Evolutionary conservation across 2,329 filamentous ascomycete genomes (phyloP).

Genomic region (Aspergillus awamori): DNA sequence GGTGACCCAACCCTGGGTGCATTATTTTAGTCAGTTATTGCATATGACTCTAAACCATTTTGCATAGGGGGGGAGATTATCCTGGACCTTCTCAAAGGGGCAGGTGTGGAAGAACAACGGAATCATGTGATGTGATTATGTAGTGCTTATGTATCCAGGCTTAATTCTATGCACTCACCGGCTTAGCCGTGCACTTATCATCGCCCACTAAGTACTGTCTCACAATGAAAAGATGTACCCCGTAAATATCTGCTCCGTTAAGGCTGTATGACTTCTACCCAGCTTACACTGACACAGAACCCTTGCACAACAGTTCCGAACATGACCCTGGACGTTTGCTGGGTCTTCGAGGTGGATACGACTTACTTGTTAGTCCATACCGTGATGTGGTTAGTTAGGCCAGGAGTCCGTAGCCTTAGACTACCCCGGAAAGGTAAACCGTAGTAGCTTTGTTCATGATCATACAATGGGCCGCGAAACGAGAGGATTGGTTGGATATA

Average conservation of each 20-base stretch:
- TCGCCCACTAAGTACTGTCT: neutral
- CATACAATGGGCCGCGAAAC: neutral
- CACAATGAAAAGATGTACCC: neutral
- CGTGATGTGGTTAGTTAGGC: neutral
- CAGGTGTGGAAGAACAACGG: neutral
- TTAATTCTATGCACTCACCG: neutral
- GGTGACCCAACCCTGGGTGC: neutral
- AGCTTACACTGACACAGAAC: neutral
- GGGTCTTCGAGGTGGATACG: neutral
- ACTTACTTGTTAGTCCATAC: neutral
- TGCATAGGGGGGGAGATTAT: neutral
- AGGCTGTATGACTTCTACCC: neutral
- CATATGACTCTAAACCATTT: neutral
- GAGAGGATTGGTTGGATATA: neutral
- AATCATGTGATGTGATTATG: conserved; percentile 2
- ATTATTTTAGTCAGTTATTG: neutral
- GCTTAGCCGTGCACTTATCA: neutral
- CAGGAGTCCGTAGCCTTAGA: neutral
- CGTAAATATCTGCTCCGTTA: neutral
- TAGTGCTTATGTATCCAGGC: neutral
- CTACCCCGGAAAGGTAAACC: conserved; percentile 1
- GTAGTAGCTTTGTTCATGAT: conserved; percentile 4
- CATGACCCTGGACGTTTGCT: neutral
- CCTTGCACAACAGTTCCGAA: neutral
- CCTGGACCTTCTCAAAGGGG: neutral